A percentile compares a stretch with the other conserved stretches of the same genome.
Conservation (phyloP, 2,329 filamentous ascomycete species). For the Botrytis squamosa region DNA sequence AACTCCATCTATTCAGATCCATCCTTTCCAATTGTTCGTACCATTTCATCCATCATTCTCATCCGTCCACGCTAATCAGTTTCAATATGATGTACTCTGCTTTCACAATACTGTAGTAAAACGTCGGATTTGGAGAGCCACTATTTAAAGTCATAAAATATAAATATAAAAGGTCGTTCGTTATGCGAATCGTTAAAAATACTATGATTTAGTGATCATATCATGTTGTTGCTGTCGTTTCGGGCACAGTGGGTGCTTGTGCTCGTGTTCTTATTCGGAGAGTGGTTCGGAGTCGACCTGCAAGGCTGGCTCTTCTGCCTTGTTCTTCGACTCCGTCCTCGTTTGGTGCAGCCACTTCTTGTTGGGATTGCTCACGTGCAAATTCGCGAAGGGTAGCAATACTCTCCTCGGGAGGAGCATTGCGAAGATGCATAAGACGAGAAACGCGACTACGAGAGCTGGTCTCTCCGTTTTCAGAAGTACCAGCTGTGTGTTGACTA, state of each 20-base stretch:
- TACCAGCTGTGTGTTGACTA: constrained; percentile 40
- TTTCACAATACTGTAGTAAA: background rate
- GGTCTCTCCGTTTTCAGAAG: constrained; percentile 38
- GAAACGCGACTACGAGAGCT: constrained; percentile 48
- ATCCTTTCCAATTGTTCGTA: constrained; percentile 11
- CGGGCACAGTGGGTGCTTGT: constrained; percentile 19
- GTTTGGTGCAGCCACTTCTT: constrained; percentile 21
- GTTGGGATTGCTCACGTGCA: constrained; percentile 41
- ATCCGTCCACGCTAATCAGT: background rate
- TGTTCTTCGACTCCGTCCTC: constrained; percentile 30
- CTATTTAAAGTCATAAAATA: background rate
- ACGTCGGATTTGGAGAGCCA: background rate
- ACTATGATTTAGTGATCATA: background rate
- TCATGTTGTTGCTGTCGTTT: background rate
- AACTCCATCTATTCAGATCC: constrained; percentile 13
- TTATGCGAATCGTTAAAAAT: background rate
- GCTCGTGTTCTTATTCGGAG: constrained; percentile 36
- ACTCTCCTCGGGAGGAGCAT: constrained; percentile 61
- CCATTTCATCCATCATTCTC: constrained; percentile 3
- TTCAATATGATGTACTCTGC: background rate
- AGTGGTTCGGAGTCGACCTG: constrained; percentile 33
- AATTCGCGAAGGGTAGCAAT: constrained; percentile 57
- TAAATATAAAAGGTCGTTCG: background rate
- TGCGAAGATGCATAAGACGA: constrained; percentile 54
- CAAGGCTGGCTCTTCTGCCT: constrained; percentile 34